Conservation (phyloP, 2,329 filamentous ascomycete genomes). For the Aspergillus sp. region DNA sequence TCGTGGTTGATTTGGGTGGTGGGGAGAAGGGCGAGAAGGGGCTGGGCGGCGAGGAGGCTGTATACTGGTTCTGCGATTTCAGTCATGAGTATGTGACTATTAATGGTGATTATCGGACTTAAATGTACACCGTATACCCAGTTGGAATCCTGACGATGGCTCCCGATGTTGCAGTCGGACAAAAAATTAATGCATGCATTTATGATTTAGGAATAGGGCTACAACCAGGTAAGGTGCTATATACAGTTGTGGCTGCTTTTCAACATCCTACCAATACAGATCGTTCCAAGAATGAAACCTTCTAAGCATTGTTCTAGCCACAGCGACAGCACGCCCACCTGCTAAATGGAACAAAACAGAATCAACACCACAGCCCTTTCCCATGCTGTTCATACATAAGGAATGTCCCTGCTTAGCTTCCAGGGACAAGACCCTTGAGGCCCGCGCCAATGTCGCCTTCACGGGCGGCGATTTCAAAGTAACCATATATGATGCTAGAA, state of each 20-base stretch:
- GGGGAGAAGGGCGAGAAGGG: conserved; percentile 32
- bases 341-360: conserved; percentile 17
- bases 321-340: conserved; percentile 19
- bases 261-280: conserved; percentile 4
- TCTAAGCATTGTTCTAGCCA: conserved; percentile 9
- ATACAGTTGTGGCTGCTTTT: conserved; percentile 17
- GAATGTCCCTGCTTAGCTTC: conserved; percentile 28
- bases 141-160: neutral
- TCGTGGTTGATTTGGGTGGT: conserved; percentile 50
- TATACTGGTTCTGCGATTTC: conserved; percentile 60
- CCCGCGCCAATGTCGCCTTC: conserved; percentile 82
- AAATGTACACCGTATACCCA: too few species aligned
- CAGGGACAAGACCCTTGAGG: conserved; percentile 55
- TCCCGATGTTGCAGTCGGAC: conserved; percentile 2
- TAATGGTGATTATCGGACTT: conserved; percentile 59
- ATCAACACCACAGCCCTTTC: conserved; percentile 17
- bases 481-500: conserved; percentile 89
- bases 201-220: conserved; percentile 28
- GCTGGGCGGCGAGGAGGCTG: conserved; percentile 42
- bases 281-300: conserved; percentile 2
- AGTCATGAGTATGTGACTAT: conserved; percentile 62
- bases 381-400: conserved; percentile 28
- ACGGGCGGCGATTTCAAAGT: conserved; percentile 98
- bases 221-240: conserved; percentile 22
- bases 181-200: conserved; percentile 18